Evolutionary conservation across 768 basidiomycete genomes (phyloP).

Genomic region (Cubamyces lactineus): DNA sequence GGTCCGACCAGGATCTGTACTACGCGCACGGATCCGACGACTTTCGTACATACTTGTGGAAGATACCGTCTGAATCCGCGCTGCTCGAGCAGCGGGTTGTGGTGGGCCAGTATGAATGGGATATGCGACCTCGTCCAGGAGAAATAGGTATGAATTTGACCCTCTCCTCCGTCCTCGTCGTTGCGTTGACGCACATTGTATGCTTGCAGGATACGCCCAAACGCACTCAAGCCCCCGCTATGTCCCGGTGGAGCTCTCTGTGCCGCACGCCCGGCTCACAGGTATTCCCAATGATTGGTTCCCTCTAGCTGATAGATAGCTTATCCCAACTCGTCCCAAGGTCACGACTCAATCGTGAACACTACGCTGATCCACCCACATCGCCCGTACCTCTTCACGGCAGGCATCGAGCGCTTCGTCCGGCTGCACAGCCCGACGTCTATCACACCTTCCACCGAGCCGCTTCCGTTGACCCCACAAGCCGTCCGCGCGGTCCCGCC

Average conservation of each 20-base stretch:
- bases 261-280: constrained; percentile 61
- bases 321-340: constrained; percentile 36
- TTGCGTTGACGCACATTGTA: not conserved
- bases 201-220: constrained; percentile 11
- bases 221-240: constrained; percentile 41
- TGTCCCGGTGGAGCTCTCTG: constrained; percentile 64
- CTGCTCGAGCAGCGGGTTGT: constrained; percentile 51
- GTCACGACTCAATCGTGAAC: constrained; percentile 81
- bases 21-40: constrained; percentile 85
- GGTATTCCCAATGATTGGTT: constrained; percentile 42
- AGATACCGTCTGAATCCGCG: constrained; percentile 54
- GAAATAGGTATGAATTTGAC: constrained; percentile 40
- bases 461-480: constrained; percentile 50
- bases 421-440: constrained; percentile 69
- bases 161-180: constrained; percentile 14
- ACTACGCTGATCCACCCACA: constrained; percentile 72
- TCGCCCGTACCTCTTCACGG: constrained; percentile 64
- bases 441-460: constrained; percentile 48
- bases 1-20: constrained; percentile 54
- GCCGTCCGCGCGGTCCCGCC: constrained; percentile 51
- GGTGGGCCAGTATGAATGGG: constrained; percentile 53
- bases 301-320: not conserved
- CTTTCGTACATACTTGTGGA: constrained; percentile 81
- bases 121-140: constrained; percentile 34
- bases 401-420: constrained; percentile 74